Conservation (phyloP, 495 filamentous ascomycete species). For the Neurospora sp. region DNA sequence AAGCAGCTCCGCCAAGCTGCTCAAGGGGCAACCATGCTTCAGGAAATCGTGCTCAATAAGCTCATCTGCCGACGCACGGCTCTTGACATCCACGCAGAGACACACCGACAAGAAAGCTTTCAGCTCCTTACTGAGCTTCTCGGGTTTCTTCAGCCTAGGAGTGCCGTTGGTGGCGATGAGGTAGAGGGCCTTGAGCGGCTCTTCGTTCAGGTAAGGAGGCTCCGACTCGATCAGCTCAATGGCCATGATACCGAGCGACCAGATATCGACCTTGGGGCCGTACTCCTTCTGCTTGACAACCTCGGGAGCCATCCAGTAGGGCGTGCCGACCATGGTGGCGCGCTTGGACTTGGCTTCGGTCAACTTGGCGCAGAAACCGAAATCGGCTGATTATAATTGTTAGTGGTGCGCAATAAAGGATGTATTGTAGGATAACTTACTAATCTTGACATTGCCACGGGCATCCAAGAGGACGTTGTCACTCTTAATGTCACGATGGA, state of each 20-base stretch:
- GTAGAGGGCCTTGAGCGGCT: slow-evolving; percentile 92
- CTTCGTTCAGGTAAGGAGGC: slow-evolving; percentile 94
- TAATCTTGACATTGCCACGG: slow-evolving; percentile 95
- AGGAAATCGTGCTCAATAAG: slow-evolving; percentile 72
- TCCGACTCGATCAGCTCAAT: slow-evolving; percentile 99
- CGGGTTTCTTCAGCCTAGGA: slow-evolving; percentile 90
- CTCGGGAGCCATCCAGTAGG: slow-evolving; percentile 99
- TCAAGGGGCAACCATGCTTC: slow-evolving; percentile 66
- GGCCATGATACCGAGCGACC: slow-evolving; percentile 98
- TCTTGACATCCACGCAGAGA: slow-evolving; percentile 92
- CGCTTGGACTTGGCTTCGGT: slow-evolving; percentile 95
- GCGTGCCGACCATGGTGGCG: slow-evolving; percentile 97
- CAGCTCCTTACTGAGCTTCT: slow-evolving; percentile 91
- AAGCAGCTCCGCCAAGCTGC: slow-evolving; percentile 75
- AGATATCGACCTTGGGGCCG: slow-evolving; percentile 95
- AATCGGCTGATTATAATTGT: slow-evolving; percentile 59
- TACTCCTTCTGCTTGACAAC: slow-evolving; percentile 99
- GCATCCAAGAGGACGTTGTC: slow-evolving; percentile 95
- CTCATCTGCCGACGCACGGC: slow-evolving; percentile 81
- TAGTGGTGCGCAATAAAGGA: slow-evolving; percentile 16
- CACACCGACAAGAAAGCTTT: slow-evolving; percentile 94
- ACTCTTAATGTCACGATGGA: slow-evolving; percentile 98
- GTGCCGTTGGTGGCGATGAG: slow-evolving; percentile 97
- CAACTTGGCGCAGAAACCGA: slow-evolving; percentile 97
- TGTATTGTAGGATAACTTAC: slow-evolving; percentile 41